phyloP scores from a whole-genome alignment of 768 basidiomycete genomes.

The Tubosaeta sp. region DNA sequence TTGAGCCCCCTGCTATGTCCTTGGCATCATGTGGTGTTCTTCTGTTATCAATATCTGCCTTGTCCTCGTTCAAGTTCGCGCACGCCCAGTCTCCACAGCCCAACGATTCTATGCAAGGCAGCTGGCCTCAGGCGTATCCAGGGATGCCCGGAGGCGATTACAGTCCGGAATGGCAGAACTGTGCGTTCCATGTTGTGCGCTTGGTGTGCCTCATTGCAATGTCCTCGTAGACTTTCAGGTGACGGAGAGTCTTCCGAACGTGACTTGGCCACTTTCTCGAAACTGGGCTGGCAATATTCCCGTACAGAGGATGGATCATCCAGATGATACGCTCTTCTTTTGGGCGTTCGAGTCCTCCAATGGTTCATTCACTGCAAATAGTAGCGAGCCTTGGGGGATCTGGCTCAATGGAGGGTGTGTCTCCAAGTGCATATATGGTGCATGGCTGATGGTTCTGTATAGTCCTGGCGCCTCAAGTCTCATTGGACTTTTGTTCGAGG shows the following conservation, averaged over 20 bases:
- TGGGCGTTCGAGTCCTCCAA: conserved; percentile 53
- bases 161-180: conserved; percentile 58
- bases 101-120: not conserved
- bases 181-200: conserved; percentile 31
- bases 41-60: not conserved
- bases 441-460: conserved; percentile 23
- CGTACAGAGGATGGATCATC: conserved; percentile 57
- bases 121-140: conserved; percentile 38
- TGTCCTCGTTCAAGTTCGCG: not conserved
- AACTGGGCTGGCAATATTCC: conserved; percentile 62
- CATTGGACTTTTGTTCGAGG: conserved; percentile 61
- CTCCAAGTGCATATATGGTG: not conserved
- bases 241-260: conserved; percentile 49
- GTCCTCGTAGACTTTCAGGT: conserved; percentile 51
- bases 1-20: not conserved
- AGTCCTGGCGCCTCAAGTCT: conserved; percentile 74
- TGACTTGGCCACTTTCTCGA: conserved; percentile 46
- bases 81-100: not conserved
- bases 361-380: conserved; percentile 49
- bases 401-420: conserved; percentile 74
- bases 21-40: not conserved
- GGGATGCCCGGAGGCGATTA: conserved; percentile 44
- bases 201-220: not conserved
- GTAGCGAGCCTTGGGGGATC: conserved; percentile 60
- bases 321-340: conserved; percentile 65